phyloP scores from a whole-genome alignment of 2,329 filamentous ascomycete genomes.

The Curvularia lunata region DNA sequence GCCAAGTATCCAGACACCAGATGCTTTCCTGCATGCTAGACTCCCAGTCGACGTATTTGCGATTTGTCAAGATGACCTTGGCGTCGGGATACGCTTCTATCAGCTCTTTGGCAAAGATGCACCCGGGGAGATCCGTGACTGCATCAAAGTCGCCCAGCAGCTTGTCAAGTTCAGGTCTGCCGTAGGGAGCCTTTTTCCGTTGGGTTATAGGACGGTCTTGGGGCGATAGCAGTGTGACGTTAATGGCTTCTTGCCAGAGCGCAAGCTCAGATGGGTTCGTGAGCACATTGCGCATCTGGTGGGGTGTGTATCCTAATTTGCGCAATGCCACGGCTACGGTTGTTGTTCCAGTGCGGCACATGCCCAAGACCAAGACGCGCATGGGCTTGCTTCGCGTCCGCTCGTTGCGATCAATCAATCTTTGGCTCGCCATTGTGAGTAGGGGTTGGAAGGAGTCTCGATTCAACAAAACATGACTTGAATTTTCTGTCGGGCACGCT shows the following conservation, averaged over 20 bases:
- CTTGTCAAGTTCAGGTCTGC: constrained; percentile 54
- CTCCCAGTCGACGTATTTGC: constrained; percentile 38
- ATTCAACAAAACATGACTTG: no score
- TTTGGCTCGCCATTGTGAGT: constrained; percentile 17
- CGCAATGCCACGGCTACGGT: constrained; percentile 51
- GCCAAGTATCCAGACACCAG: constrained; percentile 36
- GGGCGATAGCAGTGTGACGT: constrained; percentile 29
- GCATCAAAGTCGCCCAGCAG: constrained; percentile 54
- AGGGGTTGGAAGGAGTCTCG: neutral
- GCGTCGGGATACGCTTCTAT: constrained; percentile 43
- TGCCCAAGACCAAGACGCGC: constrained; percentile 72
- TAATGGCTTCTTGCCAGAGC: constrained; percentile 42
- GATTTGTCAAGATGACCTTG: constrained; percentile 44
- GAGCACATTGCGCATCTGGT: constrained; percentile 35
- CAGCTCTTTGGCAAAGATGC: constrained; percentile 37
- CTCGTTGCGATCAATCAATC: constrained; percentile 66
- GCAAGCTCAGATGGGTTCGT: constrained; percentile 26
- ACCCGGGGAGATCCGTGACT: constrained; percentile 39
- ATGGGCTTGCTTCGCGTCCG: constrained; percentile 72
- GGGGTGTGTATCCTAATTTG: constrained; percentile 51
- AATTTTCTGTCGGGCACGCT: neutral
- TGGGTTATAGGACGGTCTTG: constrained; percentile 17
- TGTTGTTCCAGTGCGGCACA: constrained; percentile 73
- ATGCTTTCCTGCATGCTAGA: constrained; percentile 34
- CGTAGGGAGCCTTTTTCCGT: constrained; percentile 26